Conservation (phyloP, 1,284 basidiomycete genomes). For the Trametes hirsuta region DNA sequence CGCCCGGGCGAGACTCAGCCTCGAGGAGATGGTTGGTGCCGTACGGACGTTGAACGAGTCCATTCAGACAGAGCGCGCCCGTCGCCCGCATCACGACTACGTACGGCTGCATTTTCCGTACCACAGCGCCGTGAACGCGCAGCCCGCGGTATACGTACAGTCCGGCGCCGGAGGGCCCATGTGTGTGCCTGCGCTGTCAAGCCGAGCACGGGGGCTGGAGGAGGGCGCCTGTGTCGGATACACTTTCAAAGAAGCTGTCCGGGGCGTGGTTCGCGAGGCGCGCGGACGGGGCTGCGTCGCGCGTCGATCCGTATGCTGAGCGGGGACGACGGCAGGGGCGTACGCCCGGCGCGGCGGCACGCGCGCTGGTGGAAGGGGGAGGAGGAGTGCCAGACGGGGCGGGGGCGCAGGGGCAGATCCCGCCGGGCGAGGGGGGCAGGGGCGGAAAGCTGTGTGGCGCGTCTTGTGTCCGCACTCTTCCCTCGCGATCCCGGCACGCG, state of each 20-base stretch:
- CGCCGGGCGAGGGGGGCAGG: background rate
- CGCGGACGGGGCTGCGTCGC: background rate
- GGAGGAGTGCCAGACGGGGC: too few species aligned
- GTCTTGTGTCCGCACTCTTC: conserved; percentile 4
- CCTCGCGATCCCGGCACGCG: background rate
- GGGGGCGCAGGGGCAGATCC: background rate
- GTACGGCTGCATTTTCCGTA: background rate
- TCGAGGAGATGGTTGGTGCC: background rate
- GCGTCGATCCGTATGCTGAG: background rate
- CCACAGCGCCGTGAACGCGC: background rate
- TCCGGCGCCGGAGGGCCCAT: conserved; percentile 1
- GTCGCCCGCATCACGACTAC: background rate
- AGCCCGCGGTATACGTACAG: background rate
- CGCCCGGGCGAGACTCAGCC: background rate
- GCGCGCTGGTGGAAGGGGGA: too few species aligned
- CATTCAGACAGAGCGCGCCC: background rate
- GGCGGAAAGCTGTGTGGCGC: conserved; percentile 4
- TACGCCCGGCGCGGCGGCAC: too few species aligned
- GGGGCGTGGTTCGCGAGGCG: background rate
- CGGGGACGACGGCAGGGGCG: background rate
- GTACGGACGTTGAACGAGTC: background rate
- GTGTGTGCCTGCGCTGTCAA: background rate
- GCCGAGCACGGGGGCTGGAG: background rate
- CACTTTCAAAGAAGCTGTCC: background rate
- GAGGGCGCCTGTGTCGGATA: background rate